Evolutionary conservation across 306 rosid genomes (phyloP), one percentile per base, ranked within the genome.

Genomic region (Malus asiatica): DNA sequence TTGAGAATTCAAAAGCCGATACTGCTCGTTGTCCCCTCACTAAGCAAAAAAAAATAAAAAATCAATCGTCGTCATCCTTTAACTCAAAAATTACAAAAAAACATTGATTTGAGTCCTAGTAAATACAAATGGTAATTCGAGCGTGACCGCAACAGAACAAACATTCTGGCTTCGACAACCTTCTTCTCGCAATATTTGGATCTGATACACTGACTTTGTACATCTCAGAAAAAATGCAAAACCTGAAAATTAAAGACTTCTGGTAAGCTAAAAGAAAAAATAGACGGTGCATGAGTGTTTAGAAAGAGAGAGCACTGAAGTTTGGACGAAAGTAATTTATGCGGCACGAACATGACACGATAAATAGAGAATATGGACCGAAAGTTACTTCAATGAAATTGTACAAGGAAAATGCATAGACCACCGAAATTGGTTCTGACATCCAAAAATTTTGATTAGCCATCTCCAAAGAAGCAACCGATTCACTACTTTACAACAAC

Each of bases 171-270:
- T 35, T 53, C 25, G 52, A 25, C 42, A 44, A 35, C 68, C 83
- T 57, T 83, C 74, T 72, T 27, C 57, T 67, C 83, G 71, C 78
- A 71, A 52, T 40, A 63, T 75, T n/a, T 70, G 72, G 74, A 83
- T 53, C 68, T 62, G 79, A 67, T 72, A 80, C 61, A 72, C 7
- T 48, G 70, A 64, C 48, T 83, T 66, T 76, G 77, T 77, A 84
- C 84, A 77, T 73, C 66, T 72, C 38, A 40, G 76, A 80, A 42
- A 74, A 80, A 76, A 35, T 75, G 81, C 72, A 68, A 73, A 74
- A 71, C 84, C 84, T 84, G 81, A 53, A 61, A 55, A 71, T 63
- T 22, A 68, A 27, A n/a, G 62, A 16, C 30, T 33, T 46, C 16
- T 38, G 77, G 74, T 22, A 72, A 83, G 48, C 42, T 16, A 52